Base-by-base conservation (phyloP, 1,284 basidiomycete genomes). In the Trichosporon coremiiforme region DNA sequence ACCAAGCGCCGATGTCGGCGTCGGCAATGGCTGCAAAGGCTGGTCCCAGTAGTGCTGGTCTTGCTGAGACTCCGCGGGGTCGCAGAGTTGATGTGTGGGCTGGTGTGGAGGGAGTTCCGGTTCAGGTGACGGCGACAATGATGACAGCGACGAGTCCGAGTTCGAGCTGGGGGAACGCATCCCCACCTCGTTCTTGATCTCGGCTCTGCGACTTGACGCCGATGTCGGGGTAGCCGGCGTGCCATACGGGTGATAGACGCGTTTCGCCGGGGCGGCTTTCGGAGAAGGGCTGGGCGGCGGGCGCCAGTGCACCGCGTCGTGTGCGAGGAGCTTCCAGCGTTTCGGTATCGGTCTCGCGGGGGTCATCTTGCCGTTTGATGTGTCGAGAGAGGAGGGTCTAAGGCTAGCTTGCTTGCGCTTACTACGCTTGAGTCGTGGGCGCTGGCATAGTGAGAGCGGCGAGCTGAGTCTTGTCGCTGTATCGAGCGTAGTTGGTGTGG, bases 81-180 rank as follows among this genome's bases (percentile, higher is more conserved):
- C 9, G 20, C 8, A 53, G 9, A 22, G 20, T 17, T 4, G 22
- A 12, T 10, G 20, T 25, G 20, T 8, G 50, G 50, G 17, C 45
- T 17, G 7, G 45, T 6, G 50, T 22, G 50, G 50, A 22, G 9
- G 50, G 20, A 7, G 3, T 4, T n/a, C 31, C 1, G 57, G 57
- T 13, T 33, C 29, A 17, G 57, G 29, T 29, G 57, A 62, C 57
- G 57, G 31, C 29, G 57, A 62, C 31, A 62, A 12, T 13, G 57
- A 62, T 4, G 57, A 62, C 57, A 62, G 57, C 15, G 29, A 33
- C 57, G 57, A 62, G 57, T 62, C 57, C 29, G 57, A 62, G 57
- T 33, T n/a, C 8, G 57, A 8, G 10, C 55, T 33, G 13, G 55
- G 55, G 25, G 55, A 60, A 9, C 25, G 55, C 55, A 12, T 60